Evolutionary conservation across 2,329 filamentous ascomycete species (phyloP), one percentile per base, ranked within the genome.

Genomic region (Sporothrix pseudoabietina): DNA sequence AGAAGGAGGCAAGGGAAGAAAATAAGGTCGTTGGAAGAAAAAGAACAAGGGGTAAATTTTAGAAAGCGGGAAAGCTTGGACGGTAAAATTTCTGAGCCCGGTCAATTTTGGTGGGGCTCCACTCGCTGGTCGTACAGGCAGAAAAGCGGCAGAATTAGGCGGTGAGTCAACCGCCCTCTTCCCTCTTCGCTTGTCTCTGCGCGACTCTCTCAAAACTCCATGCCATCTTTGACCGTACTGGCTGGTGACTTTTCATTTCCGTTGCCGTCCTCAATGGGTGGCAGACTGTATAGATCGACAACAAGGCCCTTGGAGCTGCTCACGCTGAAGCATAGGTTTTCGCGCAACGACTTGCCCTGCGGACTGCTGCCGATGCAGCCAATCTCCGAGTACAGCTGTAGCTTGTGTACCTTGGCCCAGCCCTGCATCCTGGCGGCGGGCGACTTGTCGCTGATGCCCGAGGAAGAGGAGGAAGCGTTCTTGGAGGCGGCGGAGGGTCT

Each of bases 251-350:
- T 80, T 54, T 82, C 80, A 73, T 79, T 81, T 16, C 82, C 81
- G 39, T 84, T 83, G 76, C 94, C 93, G 1, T 92, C 93, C 72
- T 94, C 92, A 55, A 95, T 85, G 0, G 96, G 96, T 35, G 96
- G 96, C 59, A 99, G 84, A 80, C 92, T 96, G 81, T 94, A 98
- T 0, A 94, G 94, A 78, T 91, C 92, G 76, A 99, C 94, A 54
- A 93, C 88, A 77, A 99, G 89, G 70, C 93, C 94, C 77, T 88
- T 90, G 2, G 88, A 87, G 78, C 93, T 87, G 80, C 94, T 97
- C 70, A 99, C 83, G 75, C 90, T 94, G 81, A 99, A 99, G 4
- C 94, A 94, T 82, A 97, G 87, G 81, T 98, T 94, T 78, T 97
- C 93, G 32, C 92, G 90, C 71, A 91, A 87, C 75, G 89, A 90